Evolutionary conservation across 345 rosid genomes (phyloP), one percentile per base, ranked within the genome.

Genomic region (Eucalyptus brandiana): DNA sequence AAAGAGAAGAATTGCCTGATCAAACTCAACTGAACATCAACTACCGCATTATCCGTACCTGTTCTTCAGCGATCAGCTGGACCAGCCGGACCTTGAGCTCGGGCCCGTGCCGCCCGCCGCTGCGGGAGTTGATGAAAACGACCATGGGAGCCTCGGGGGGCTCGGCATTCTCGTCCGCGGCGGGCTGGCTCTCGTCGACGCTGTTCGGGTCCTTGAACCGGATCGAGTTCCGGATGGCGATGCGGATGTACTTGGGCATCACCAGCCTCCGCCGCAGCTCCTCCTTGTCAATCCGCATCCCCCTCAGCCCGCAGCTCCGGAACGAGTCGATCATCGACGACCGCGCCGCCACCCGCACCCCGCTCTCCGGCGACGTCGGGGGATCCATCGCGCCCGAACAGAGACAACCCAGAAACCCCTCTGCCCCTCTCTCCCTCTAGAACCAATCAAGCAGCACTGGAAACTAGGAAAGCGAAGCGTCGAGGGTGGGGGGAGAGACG

Each of bases 91-190:
- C 93, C 89, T 94, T 96, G 47, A 98, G 96, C 54, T 94, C 91
- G 3, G 96, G 95, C 8, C 99, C 99, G 50, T 95, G 93, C 24
- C 99, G 95, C 49, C 99, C 99, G 37, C 99, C 99, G 89, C 99
- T 96, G 50, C 90, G 93, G 48, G 97, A 92, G 87, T 97, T 98
- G 87, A 98, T 93, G 50, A 98, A 97, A 30, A 98, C 97, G 14
- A 96, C 94, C 89, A 98, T 42, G 34, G 99, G 99, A 8, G 95
- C 92, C 45, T 96, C 97, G 17, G 98, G 97, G 4, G 56, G 42
- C 69, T 89, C 89, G n/a, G 50, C 62, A 28, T 49, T 90, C 32
- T 51, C 91, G 34, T 49, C 45, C 49, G 81, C 89, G 5, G 81
- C 89, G 4, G 48, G 86, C n/a, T 26, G 76, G 11, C 45, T 48